These are phyloP conservation scores for Botrytis deweyae DNA, from an alignment of 2,329 filamentous ascomycete genomes.

Conservation along the genomic window DNA sequence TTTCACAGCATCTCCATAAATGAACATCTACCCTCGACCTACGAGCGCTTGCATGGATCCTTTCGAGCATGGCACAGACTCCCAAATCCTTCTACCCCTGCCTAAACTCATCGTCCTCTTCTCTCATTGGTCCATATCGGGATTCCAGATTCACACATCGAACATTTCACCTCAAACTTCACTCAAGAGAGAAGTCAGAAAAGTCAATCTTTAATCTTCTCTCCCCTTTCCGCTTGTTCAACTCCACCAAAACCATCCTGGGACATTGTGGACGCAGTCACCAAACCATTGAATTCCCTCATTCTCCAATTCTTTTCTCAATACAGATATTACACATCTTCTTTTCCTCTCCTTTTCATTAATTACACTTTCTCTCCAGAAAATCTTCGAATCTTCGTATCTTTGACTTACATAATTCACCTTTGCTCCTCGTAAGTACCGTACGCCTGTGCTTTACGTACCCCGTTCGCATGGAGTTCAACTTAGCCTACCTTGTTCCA, in stretches of 20 bases:
- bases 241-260: not conserved
- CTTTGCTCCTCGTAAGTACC: conserved; percentile 24
- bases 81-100: not conserved
- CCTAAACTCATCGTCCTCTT: not conserved
- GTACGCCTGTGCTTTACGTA: conserved; percentile 4
- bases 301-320: not conserved
- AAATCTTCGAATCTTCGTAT: conserved; percentile 24
- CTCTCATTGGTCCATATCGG: not conserved
- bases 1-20: not conserved
- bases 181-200: not conserved
- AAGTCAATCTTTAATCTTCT: not conserved
- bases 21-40: not conserved
- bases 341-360: conserved; percentile 21
- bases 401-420: not conserved
- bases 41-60: not conserved
- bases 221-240: not conserved
- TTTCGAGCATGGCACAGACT: not conserved
- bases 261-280: not conserved
- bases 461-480: not conserved
- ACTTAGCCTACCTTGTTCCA: not conserved
- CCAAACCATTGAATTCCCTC: not conserved
- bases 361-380: conserved; percentile 25
- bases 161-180: not conserved
- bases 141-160: conserved; percentile 11
- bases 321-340: conserved; percentile 2